Conservation (phyloP, 805 yeast genomes). For the Kregervanrija fluxuum region DNA sequence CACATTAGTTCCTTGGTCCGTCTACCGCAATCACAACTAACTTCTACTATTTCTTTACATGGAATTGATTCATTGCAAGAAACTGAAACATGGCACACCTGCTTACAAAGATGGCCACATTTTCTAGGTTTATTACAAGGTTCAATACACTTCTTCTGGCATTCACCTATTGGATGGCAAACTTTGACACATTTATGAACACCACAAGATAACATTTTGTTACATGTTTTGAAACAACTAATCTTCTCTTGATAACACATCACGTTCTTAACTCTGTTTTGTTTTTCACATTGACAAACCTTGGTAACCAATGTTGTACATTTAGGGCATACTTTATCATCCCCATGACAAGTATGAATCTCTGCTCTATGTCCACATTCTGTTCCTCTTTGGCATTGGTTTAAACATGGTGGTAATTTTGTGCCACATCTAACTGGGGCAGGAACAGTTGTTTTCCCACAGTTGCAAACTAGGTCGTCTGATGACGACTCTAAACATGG, state of each 20-base stretch:
- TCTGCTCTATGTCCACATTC: constrained; percentile 68
- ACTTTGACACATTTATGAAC: constrained; percentile 43
- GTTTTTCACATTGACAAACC: constrained; percentile 26
- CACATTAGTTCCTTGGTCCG: constrained; percentile 43
- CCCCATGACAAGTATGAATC: constrained; percentile 72
- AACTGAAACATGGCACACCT: constrained; percentile 54
- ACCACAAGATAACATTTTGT: constrained; percentile 39
- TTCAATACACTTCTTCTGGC: constrained; percentile 51
- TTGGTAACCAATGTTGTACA: constrained; percentile 46
- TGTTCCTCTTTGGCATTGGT: constrained; percentile 51
- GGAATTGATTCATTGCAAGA: constrained; percentile 44
- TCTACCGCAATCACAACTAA: constrained; percentile 64
- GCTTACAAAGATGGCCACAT: constrained; percentile 66
- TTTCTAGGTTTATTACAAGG: constrained; percentile 47
- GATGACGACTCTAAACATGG: constrained; percentile 77
- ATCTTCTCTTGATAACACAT: constrained; percentile 64
- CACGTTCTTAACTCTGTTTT: constrained; percentile 44
- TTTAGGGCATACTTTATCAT: constrained; percentile 58
- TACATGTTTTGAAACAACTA: constrained; percentile 65
- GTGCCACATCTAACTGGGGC: constrained; percentile 89
- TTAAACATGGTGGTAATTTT: constrained; percentile 51
- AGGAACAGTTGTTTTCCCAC: constrained; percentile 68
- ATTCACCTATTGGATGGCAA: constrained; percentile 54
- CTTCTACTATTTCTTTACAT: constrained; percentile 43
- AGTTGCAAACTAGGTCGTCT: constrained; percentile 70